Evolutionary conservation across 768 basidiomycete species (phyloP), one percentile per base, ranked within the genome.

Genomic region (Mycena belliarum): DNA sequence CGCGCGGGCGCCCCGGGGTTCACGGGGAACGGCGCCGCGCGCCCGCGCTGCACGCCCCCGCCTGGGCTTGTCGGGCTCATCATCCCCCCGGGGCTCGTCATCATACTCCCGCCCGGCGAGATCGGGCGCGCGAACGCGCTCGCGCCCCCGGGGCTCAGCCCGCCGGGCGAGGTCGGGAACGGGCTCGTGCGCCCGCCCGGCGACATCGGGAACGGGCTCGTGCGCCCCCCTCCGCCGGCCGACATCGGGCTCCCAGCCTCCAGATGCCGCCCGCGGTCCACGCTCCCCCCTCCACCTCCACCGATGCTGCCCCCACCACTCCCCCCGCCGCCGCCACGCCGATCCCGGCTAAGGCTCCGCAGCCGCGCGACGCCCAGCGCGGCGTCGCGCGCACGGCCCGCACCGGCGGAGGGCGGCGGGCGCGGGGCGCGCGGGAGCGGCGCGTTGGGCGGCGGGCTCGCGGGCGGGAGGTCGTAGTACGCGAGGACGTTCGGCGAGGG

Each of bases 381-480:
- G 40, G 41, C 52, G 41, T 58, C 63, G 43, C 61, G 57, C 26
- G 18, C 46, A 0, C n/a, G n/a, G n/a, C n/a, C n/a, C n/a, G n/a
- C n/a, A n/a, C n/a, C n/a, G n/a, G 52, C 55, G 21, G 46, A 57
- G 10, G 60, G 41, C 16, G 73, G 68, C 4, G 49, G 51, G 11
- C 49, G 59, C 16, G 73, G 73, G 11, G 76, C 66, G 38, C 68
- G 72, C 8, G 82, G 80, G 10, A 82, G 63, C 0, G 81, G 81
- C 0, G 70, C 73, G 38, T 68, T 68, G 4, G 81, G 82, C 0
- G 82, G 79, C 15, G 82, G 81, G 61, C 76, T 82, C 5, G 82
- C 79, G 1, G 81, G 82, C 3, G 81, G 80, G 35, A 79, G 72
- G 58, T 80, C 78, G 54, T 79, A 79, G 64, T 80, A 76, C 6